Evolutionary conservation across 2,329 filamentous ascomycete species (phyloP).

Genomic region (Monosporascus ibericus): DNA sequence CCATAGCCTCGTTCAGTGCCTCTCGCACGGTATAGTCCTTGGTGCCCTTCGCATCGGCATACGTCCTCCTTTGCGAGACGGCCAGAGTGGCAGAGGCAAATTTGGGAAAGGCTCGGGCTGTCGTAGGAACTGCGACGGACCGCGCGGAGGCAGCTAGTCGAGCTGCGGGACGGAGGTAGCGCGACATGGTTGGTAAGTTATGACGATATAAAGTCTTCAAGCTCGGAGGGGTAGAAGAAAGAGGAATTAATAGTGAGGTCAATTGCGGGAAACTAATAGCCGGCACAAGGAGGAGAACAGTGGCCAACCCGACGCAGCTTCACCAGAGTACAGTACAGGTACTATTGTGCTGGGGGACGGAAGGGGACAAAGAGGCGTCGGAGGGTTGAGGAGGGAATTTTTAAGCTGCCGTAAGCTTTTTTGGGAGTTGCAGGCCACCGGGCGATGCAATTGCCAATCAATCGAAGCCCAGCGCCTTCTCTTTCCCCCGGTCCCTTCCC

Average conservation of each 20-base stretch:
- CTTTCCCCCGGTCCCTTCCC: background rate
- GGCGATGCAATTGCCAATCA: too few relatives aligned
- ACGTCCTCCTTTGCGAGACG: conserved; percentile 44
- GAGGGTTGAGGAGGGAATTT: conserved; percentile 18
- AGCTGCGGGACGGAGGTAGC: conserved; percentile 45
- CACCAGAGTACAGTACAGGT: background rate
- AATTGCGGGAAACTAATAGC: background rate
- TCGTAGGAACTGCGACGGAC: conserved; percentile 23
- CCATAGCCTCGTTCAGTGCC: conserved; percentile 94
- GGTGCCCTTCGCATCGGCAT: conserved; percentile 46
- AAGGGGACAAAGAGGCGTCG: conserved; percentile 4
- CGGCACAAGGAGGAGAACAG: background rate
- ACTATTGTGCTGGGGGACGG: conserved; percentile 1
- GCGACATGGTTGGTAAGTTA: conserved; percentile 39
- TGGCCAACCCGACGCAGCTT: background rate
- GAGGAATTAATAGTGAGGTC: background rate
- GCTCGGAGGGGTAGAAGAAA: conserved; percentile 3
- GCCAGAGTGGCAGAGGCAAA: conserved; percentile 31
- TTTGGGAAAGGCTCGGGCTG: conserved; percentile 29
- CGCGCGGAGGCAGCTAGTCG: conserved; percentile 40
- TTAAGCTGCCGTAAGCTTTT: conserved; percentile 20
- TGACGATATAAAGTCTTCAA: background rate
- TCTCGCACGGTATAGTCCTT: conserved; percentile 98
- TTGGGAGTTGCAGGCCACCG: conserved; percentile 6
- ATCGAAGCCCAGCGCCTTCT: background rate